Percentiles rank a stretch among this genome's conserved stretches.
Conservation (phyloP, 331 rosid genomes). For the Acacia pycnantha region DNA sequence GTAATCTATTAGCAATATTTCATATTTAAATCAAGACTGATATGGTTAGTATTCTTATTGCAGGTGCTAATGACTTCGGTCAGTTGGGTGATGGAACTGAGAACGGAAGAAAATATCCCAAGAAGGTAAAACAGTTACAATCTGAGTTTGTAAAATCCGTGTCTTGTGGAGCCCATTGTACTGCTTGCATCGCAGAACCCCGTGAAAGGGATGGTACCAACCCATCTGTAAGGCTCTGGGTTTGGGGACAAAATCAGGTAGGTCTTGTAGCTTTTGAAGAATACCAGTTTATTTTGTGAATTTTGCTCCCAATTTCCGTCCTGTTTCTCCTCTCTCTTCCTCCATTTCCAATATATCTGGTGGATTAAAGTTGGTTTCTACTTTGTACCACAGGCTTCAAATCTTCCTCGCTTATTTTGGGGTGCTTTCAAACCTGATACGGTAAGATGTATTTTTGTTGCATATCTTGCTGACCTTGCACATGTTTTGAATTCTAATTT, state of each 20-base stretch:
- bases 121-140: slow-evolving; percentile 66
- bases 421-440: slow-evolving; percentile 79
- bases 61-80: slow-evolving; percentile 90
- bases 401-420: slow-evolving; percentile 84
- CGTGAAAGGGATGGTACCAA: slow-evolving; percentile 71
- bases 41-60: slow-evolving; percentile 9
- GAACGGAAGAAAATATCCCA: slow-evolving; percentile 70
- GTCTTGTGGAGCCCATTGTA: slow-evolving; percentile 92
- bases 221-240: slow-evolving; percentile 81
- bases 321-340: not conserved
- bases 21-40: slow-evolving; percentile 8
- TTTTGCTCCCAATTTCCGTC: not conserved
- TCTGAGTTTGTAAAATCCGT: slow-evolving; percentile 77
- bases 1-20: not conserved
- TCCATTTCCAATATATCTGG: not conserved
- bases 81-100: slow-evolving; percentile 98
- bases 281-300: not conserved
- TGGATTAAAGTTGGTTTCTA: not conserved
- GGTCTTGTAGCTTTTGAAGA: not conserved
- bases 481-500: not conserved
- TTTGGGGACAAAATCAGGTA: slow-evolving; percentile 99
- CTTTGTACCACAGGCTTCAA: slow-evolving; percentile 63
- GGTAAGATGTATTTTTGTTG: slow-evolving; percentile 41
- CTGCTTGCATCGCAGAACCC: slow-evolving; percentile 91
- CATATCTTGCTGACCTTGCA: not conserved